Evolutionary conservation across 208 protist genomes (phyloP).

Genomic region (Trypanosoma boissoni): DNA sequence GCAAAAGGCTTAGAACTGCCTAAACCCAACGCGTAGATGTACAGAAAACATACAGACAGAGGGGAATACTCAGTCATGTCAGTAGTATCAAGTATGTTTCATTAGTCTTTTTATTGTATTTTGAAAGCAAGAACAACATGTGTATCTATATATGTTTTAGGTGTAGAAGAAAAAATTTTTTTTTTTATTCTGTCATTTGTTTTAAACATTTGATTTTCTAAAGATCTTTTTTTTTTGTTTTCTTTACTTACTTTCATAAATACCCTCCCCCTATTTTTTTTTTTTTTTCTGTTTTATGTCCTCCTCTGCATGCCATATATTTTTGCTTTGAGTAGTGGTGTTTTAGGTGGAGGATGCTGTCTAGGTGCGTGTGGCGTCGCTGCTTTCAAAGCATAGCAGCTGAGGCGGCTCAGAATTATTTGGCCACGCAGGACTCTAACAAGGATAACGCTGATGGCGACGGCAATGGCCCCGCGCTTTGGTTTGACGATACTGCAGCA

Average conservation of each 20-base stretch:
- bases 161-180: neutral
- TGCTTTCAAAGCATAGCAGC: slow-evolving; percentile 22
- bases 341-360: too few relatives aligned
- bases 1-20: slow-evolving; percentile 56
- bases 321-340: too few relatives aligned
- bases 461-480: slow-evolving; percentile 23
- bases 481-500: slow-evolving; percentile 72
- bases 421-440: slow-evolving; percentile 25
- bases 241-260: too few relatives aligned
- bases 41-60: neutral
- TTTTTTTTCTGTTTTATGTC: too few relatives aligned
- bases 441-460: neutral
- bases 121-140: slow-evolving; percentile 10
- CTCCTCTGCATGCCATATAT: too few relatives aligned
- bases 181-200: slow-evolving; percentile 5
- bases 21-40: slow-evolving; percentile 3
- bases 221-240: slow-evolving; percentile 8
- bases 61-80: too few relatives aligned
- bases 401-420: slow-evolving; percentile 17
- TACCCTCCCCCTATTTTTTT: slow-evolving; percentile 8
- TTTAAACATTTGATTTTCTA: slow-evolving; percentile 10
- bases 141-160: slow-evolving; percentile 8
- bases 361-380: neutral
- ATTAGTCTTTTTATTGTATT: too few relatives aligned
- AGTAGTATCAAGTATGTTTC: too few relatives aligned